Evolutionary conservation across 257 asterid species (phyloP).

Genomic region (Petunia secreta): DNA sequence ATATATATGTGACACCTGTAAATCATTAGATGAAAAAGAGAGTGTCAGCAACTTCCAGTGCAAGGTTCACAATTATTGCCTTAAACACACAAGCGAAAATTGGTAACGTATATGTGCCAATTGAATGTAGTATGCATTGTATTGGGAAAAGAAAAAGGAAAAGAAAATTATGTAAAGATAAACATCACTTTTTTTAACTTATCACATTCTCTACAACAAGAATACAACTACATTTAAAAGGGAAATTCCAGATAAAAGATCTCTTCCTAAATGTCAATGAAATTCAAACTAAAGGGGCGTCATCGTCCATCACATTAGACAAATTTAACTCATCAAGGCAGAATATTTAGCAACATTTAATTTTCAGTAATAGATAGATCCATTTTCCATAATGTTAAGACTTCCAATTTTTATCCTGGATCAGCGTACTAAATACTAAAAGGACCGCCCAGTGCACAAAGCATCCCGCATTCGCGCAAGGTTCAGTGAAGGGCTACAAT

Average conservation of each 20-base stretch:
- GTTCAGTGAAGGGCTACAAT: too few species aligned
- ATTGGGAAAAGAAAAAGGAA: not conserved
- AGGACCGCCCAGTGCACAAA: too few species aligned
- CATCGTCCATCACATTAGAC: not conserved
- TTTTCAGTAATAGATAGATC: not conserved
- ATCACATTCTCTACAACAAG: not conserved
- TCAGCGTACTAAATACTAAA: not conserved
- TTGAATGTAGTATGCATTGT: not conserved
- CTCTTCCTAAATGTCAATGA: not conserved
- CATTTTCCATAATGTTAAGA: not conserved
- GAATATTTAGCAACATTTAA: not conserved
- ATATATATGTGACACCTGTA: conserved; percentile 2
- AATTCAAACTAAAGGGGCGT: not conserved
- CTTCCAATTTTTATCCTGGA: not conserved
- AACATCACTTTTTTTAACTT: not conserved
- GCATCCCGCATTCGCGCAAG: too few species aligned
- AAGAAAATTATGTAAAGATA: not conserved
- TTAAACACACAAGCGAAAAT: too few species aligned
- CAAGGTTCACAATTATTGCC: not conserved
- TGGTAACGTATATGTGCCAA: not conserved
- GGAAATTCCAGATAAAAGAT: not conserved
- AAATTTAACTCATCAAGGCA: not conserved
- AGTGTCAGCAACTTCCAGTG: not conserved
- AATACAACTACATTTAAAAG: not conserved
- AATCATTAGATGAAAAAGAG: not conserved